Conservation (phyloP, 1,284 basidiomycete genomes). For the Rhodotorula sp. region DNA sequence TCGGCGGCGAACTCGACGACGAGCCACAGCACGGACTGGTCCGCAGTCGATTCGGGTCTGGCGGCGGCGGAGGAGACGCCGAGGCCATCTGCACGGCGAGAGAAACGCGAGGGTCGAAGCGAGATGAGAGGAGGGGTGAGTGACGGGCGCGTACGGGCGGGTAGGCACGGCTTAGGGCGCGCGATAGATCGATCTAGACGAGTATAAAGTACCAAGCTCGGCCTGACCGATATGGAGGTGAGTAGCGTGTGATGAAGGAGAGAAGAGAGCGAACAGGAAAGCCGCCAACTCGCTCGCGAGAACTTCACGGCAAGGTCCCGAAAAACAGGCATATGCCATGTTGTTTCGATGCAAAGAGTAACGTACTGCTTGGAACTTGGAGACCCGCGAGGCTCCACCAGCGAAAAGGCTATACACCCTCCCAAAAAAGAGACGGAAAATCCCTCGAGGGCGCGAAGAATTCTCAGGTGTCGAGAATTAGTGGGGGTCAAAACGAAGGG, state of each 20-base stretch:
- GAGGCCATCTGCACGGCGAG: constrained; percentile 5
- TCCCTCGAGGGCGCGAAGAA: neutral
- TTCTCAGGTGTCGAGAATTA: neutral
- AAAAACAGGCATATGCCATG: too few species aligned
- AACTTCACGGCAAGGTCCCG: too few species aligned
- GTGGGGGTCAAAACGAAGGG: too few species aligned
- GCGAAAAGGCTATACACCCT: too few species aligned
- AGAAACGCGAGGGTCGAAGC: neutral
- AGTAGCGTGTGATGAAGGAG: neutral
- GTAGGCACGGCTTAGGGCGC: too few species aligned
- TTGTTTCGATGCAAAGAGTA: too few species aligned
- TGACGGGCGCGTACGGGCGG: neutral
- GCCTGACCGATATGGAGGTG: neutral
- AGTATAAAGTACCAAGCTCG: neutral
- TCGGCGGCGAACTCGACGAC: neutral
- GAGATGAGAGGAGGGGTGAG: constrained; percentile 5
- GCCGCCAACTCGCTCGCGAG: too few species aligned
- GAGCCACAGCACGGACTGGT: neutral
- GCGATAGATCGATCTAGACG: neutral
- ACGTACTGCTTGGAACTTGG: too few species aligned
- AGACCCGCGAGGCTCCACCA: too few species aligned
- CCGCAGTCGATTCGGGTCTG: constrained; percentile 15
- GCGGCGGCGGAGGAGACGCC: constrained; percentile 25
- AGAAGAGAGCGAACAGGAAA: too few species aligned
- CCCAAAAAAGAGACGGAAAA: neutral